These are phyloP conservation scores for Dichotomocladium elegans DNA, from an alignment of 371 early-diverging fungal species.

Conservation along the genomic window DNA sequence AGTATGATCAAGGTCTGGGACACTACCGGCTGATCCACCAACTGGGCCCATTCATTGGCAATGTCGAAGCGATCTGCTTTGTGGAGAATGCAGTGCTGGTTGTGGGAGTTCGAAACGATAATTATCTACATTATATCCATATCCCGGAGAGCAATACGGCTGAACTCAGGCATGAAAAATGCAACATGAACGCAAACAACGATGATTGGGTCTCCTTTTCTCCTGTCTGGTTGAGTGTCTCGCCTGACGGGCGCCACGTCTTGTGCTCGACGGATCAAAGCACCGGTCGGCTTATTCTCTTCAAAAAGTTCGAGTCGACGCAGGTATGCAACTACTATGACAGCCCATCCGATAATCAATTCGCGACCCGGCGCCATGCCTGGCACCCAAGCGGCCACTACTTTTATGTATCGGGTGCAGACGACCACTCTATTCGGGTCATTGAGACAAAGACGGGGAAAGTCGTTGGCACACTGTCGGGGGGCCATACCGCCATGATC, in stretches of 20 bases:
- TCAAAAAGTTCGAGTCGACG: slow-evolving; percentile 37
- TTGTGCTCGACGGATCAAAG: slow-evolving; percentile 70
- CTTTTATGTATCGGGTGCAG: slow-evolving; percentile 63
- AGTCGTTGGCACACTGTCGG: slow-evolving; percentile 42
- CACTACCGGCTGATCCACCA: slow-evolving; percentile 22
- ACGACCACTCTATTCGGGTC: slow-evolving; percentile 58
- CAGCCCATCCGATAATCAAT: slow-evolving; percentile 52
- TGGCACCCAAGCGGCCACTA: slow-evolving; percentile 66
- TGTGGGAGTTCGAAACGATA: slow-evolving; percentile 66
- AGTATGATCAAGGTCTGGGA: neutral
- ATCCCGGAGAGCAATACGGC: slow-evolving; percentile 27
- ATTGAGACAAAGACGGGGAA: slow-evolving; percentile 59
- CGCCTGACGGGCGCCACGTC: slow-evolving; percentile 55
- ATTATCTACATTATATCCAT: slow-evolving; percentile 68
- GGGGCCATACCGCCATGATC: slow-evolving; percentile 31
- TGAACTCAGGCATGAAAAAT: slow-evolving; percentile 29
- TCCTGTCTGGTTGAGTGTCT: slow-evolving; percentile 60
- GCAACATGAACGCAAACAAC: slow-evolving; percentile 75
- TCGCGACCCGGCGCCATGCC: slow-evolving; percentile 52
- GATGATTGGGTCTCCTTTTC: slow-evolving; percentile 85
- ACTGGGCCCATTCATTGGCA: slow-evolving; percentile 48
- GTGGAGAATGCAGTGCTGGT: slow-evolving; percentile 41
- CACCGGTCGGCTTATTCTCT: slow-evolving; percentile 68
- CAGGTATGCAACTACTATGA: slow-evolving; percentile 69
- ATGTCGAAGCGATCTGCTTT: slow-evolving; percentile 61